Base-by-base conservation (phyloP, 257 asterid species). In the Rhazya stricta region DNA sequence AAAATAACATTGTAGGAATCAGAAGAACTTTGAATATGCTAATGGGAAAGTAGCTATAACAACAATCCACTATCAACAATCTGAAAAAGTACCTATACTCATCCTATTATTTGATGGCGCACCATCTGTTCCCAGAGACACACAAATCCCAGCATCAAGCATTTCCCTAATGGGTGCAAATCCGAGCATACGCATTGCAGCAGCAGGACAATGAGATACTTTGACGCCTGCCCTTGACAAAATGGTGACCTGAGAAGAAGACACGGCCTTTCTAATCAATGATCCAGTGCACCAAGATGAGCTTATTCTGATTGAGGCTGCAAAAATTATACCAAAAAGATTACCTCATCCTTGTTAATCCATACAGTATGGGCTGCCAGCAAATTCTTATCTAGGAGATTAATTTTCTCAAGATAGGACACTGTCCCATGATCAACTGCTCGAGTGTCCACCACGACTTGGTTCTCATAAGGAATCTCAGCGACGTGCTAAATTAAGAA, bases 131-230 rank as follows among this genome's bases (percentile, higher is more conserved):
- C 96, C 94, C 78, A 91, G 79, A 57, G 97, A 91, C 72, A 91
- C 94, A 19, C 97, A 91, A 3, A 91, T 87, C 70, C 91, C 96
- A 25, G 92, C 91, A 43, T 78, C 84, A 19, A 91, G 84, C 97
- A 90, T 91, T 82, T 90, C 92, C 78, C 74, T 85, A 45, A 91
- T 75, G 5, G 96, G 96, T 48, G 97, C 88, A 74, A 90, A 91
- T 62, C 96, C 96, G 29, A 90, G 94, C 96, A 88, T 87, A 46
- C 78, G 96, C 97, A 90, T 91, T 57, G 96, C 96, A 79, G 96
- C 87, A 87, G 97, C 96, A 78, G 97, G 96, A 79, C 96, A 90
- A 61, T 90, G 97, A 36, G 96, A 91, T 37, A 88, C 96, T 87
- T 91, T 91, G 34, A 90, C 97, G 68, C 91, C 94, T 19, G 87